Conservation (phyloP, 2,329 filamentous ascomycete genomes). For the Verticillium alfalfae region DNA sequence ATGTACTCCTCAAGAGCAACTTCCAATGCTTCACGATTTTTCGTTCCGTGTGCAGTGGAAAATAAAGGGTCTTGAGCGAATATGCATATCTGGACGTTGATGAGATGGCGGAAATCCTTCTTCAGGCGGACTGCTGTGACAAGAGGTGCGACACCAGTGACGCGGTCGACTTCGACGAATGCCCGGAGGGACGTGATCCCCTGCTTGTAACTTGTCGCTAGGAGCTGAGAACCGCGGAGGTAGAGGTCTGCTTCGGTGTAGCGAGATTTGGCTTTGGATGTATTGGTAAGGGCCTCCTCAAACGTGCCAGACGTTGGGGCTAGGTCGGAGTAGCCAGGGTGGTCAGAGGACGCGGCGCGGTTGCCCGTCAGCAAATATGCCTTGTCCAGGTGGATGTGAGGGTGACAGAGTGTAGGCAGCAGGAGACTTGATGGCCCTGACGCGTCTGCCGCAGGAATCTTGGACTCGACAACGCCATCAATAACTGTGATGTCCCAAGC, state of each 20-base stretch:
- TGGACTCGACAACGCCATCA: constrained; percentile 9
- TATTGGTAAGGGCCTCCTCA: constrained; percentile 53
- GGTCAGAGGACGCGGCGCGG: constrained; percentile 13
- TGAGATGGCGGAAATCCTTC: constrained; percentile 41
- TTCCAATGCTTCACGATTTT: constrained; percentile 43
- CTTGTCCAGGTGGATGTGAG: constrained; percentile 69
- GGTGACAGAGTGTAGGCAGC: constrained; percentile 54
- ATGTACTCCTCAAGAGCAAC: constrained; percentile 19
- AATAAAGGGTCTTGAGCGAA: constrained; percentile 69
- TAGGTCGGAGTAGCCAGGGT: constrained; percentile 54
- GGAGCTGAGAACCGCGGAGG: constrained; percentile 56
- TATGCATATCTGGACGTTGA: constrained; percentile 61
- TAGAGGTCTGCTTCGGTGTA: constrained; percentile 61
- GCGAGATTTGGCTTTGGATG: constrained; percentile 50
- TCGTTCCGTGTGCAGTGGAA: constrained; percentile 40
- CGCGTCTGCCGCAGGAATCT: background rate
- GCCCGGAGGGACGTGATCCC: constrained; percentile 66
- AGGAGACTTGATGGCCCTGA: constrained; percentile 18
- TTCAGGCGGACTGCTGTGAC: constrained; percentile 53
- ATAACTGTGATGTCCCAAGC: constrained; percentile 2
- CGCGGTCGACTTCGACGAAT: constrained; percentile 66
- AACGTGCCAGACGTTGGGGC: constrained; percentile 58
- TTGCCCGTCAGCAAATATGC: constrained; percentile 48
- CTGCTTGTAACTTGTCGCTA: constrained; percentile 57
- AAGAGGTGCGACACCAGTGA: constrained; percentile 38